A percentile compares a stretch with the other conserved stretches of the same genome.
These are phyloP conservation scores for Salix udensis DNA, from an alignment of 345 rosid genomes.

Conservation along the genomic window DNA sequence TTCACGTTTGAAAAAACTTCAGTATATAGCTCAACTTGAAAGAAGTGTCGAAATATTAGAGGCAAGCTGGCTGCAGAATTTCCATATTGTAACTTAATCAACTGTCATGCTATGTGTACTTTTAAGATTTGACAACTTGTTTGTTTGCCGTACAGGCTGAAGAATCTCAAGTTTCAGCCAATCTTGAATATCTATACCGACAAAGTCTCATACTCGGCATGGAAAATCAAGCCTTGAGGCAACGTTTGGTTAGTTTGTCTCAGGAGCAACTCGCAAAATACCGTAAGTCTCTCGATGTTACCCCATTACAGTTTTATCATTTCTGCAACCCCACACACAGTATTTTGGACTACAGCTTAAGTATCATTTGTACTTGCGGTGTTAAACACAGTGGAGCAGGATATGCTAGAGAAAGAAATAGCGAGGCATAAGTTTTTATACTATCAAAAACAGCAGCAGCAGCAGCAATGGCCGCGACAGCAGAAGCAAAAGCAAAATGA, in stretches of 20 bases:
- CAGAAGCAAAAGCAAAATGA: neutral
- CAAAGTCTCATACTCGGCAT: slow-evolving; percentile 68
- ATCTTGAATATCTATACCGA: slow-evolving; percentile 85
- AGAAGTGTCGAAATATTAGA: slow-evolving; percentile 55
- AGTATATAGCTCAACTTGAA: slow-evolving; percentile 62
- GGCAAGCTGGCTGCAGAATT: slow-evolving; percentile 25
- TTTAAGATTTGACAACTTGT: neutral
- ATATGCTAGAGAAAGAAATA: slow-evolving; percentile 8
- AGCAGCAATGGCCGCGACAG: neutral
- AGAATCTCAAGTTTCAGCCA: slow-evolving; percentile 77
- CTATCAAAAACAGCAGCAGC: slow-evolving; percentile 4
- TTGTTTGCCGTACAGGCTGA: slow-evolving; percentile 49
- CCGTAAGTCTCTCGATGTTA: slow-evolving; percentile 42
- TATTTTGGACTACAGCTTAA: neutral
- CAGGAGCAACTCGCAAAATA: slow-evolving; percentile 80
- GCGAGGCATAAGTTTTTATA: neutral
- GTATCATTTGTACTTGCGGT: neutral
- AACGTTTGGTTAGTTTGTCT: slow-evolving; percentile 71
- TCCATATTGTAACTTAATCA: neutral
- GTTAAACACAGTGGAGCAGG: slow-evolving; percentile 4
- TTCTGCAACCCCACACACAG: neutral
- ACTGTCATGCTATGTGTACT: neutral
- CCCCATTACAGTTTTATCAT: neutral
- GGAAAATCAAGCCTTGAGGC: slow-evolving; percentile 89
- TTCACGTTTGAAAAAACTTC: slow-evolving; percentile 56